Conservation (phyloP, 768 basidiomycete species). For the Phaeotremella skinneri region DNA sequence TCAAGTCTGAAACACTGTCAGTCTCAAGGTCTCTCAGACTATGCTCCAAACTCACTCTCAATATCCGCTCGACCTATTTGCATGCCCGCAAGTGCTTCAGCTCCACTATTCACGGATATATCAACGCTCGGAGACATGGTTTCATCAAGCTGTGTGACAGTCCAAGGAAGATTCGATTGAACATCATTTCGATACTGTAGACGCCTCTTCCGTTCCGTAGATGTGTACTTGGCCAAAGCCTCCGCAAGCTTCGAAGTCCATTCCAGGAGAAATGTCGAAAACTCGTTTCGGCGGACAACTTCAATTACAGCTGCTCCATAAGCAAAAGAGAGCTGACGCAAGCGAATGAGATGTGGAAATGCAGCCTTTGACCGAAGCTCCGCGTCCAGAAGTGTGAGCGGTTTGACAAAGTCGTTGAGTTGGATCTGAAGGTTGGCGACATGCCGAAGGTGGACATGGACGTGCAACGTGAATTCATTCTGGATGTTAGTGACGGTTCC, state of each 20-base stretch:
- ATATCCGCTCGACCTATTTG: constrained; percentile 68
- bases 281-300: constrained; percentile 85
- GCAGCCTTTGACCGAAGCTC: constrained; percentile 65
- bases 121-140: constrained; percentile 72
- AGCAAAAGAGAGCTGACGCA: constrained; percentile 86
- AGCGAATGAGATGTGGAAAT: constrained; percentile 83
- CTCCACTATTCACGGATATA: constrained; percentile 67
- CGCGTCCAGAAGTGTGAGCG: constrained; percentile 64
- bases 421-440: constrained; percentile 79
- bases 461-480: constrained; percentile 53
- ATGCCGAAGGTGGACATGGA: constrained; percentile 64
- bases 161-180: constrained; percentile 82
- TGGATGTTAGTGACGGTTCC: constrained; percentile 15
- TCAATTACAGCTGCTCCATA: constrained; percentile 90
- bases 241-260: constrained; percentile 77
- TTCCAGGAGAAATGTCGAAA: constrained; percentile 80
- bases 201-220: constrained; percentile 75
- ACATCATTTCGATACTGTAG: constrained; percentile 81
- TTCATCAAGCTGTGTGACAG: constrained; percentile 72
- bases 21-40: not conserved
- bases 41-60: constrained; percentile 58
- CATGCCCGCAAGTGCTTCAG: constrained; percentile 59
- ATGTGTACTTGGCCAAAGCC: constrained; percentile 78
- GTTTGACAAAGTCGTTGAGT: constrained; percentile 68
- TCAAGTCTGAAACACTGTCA: constrained; percentile 29